Conservation (phyloP, 2,329 filamentous ascomycete genomes). For the Neofusicoccum umdonicola region DNA sequence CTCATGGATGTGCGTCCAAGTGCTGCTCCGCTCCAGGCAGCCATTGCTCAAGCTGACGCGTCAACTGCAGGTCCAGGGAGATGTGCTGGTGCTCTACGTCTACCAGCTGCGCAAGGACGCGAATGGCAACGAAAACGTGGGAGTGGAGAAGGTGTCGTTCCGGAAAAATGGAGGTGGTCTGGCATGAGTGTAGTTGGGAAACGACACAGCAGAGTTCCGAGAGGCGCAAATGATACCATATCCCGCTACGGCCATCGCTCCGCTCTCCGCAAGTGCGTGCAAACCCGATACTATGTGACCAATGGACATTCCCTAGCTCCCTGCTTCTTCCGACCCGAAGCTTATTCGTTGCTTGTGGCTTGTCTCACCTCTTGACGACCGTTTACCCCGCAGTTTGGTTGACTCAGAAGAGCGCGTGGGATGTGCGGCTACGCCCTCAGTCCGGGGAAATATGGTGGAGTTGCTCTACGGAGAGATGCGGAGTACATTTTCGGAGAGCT, state of each 20-base stretch:
- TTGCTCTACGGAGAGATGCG: not conserved
- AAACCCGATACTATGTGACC: not conserved
- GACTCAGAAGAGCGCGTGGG: not conserved
- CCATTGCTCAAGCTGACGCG: conserved; percentile 10
- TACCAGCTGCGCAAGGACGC: conserved; percentile 62
- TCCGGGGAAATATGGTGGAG: not conserved
- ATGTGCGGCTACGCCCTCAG: not conserved
- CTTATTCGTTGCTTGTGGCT: conserved; percentile 1
- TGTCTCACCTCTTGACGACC: not conserved
- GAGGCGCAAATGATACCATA: conserved; percentile 13
- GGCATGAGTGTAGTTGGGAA: conserved; percentile 24
- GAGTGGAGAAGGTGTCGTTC: conserved; percentile 57
- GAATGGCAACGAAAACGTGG: conserved; percentile 53
- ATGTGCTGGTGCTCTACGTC: conserved; percentile 92
- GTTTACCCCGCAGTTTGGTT: not conserved
- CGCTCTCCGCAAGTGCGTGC: not conserved
- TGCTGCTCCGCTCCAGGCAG: not conserved
- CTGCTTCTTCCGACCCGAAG: conserved; percentile 1
- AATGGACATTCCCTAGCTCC: not conserved
- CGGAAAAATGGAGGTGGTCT: conserved; percentile 48
- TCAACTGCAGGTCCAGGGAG: conserved; percentile 75
- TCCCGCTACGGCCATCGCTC: not conserved
- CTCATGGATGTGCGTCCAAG: conserved; percentile 89
- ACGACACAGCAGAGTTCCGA: not conserved
- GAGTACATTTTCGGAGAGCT: not conserved